These are phyloP conservation scores for Alternaria ventricosa DNA, from an alignment of 2,329 filamentous ascomycete species.

Conservation along the genomic window DNA sequence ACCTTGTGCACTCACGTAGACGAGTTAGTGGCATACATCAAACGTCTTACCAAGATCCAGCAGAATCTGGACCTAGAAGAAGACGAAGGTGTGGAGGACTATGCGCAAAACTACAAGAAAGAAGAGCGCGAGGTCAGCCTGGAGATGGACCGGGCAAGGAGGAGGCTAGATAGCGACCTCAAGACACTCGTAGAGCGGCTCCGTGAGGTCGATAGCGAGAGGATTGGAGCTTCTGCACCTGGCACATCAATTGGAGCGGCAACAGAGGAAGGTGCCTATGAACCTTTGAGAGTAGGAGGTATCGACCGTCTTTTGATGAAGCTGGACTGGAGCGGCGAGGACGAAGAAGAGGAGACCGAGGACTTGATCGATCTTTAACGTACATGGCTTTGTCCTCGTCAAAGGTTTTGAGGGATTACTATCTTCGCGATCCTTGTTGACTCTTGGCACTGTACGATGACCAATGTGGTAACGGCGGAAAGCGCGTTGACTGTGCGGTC, in stretches of 20 bases:
- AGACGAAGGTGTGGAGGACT: constrained; percentile 78
- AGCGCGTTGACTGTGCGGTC: neutral
- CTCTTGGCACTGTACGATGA: neutral
- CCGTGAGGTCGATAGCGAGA: constrained; percentile 65
- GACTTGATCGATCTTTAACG: constrained; percentile 20
- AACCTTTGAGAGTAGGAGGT: constrained; percentile 75
- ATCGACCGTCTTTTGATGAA: constrained; percentile 91
- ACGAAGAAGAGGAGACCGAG: constrained; percentile 37
- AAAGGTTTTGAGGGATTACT: neutral
- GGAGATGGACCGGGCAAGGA: constrained; percentile 69
- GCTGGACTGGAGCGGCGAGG: constrained; percentile 67
- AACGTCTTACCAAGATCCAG: constrained; percentile 78
- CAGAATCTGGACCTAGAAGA: constrained; percentile 79
- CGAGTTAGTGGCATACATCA: constrained; percentile 77
- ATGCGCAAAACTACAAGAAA: constrained; percentile 58
- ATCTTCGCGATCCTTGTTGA: neutral
- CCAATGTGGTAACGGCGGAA: neutral
- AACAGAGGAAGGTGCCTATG: constrained; percentile 62
- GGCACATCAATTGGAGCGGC: constrained; percentile 15
- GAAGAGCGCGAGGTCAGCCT: constrained; percentile 74
- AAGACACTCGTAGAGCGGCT: constrained; percentile 65
- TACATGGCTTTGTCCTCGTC: neutral
- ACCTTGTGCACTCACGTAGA: constrained; percentile 77
- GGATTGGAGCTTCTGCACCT: constrained; percentile 42
- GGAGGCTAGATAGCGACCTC: constrained; percentile 70